Percentiles rank a stretch among this genome's conserved stretches.
These are phyloP conservation scores for Yamadazyma taylorii DNA, from an alignment of 1,139 yeast genomes.

Conservation along the genomic window DNA sequence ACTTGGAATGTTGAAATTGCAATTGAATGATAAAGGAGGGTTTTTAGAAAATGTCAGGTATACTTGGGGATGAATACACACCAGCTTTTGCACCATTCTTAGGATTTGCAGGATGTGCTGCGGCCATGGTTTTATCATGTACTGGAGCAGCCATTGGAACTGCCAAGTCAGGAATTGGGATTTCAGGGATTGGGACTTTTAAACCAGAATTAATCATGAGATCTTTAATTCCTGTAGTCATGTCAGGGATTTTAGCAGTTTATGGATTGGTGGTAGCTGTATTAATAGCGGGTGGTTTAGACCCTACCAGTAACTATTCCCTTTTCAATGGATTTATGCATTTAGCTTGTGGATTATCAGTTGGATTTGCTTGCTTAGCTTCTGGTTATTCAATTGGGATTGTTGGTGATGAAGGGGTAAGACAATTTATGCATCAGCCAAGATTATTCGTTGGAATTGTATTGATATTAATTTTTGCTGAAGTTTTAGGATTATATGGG, in stretches of 20 bases:
- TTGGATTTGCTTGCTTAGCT: constrained; percentile 94
- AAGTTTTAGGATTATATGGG: constrained; percentile 96
- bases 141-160: constrained; percentile 99
- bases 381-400: constrained; percentile 99
- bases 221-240: constrained; percentile 89
- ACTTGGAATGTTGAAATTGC: constrained; percentile 1
- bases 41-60: constrained; percentile 26
- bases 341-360: constrained; percentile 91
- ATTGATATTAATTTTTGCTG: constrained; percentile 95
- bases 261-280: constrained; percentile 97
- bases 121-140: constrained; percentile 86
- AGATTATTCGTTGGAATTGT: constrained; percentile 97
- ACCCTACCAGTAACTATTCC: constrained; percentile 75
- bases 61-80: constrained; percentile 54
- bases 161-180: constrained; percentile 98
- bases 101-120: constrained; percentile 94
- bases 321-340: constrained; percentile 96
- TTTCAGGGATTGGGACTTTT: constrained; percentile 84
- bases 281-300: constrained; percentile 87
- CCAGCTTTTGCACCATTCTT: constrained; percentile 93
- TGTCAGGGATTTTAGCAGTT: constrained; percentile 97
- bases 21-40: neutral
- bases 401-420: constrained; percentile 98
- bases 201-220: constrained; percentile 83
- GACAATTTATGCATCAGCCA: constrained; percentile 96